Evolutionary conservation across 495 filamentous ascomycete species (phyloP), one percentile per base, ranked within the genome.

Genomic region (Podospora comata): DNA sequence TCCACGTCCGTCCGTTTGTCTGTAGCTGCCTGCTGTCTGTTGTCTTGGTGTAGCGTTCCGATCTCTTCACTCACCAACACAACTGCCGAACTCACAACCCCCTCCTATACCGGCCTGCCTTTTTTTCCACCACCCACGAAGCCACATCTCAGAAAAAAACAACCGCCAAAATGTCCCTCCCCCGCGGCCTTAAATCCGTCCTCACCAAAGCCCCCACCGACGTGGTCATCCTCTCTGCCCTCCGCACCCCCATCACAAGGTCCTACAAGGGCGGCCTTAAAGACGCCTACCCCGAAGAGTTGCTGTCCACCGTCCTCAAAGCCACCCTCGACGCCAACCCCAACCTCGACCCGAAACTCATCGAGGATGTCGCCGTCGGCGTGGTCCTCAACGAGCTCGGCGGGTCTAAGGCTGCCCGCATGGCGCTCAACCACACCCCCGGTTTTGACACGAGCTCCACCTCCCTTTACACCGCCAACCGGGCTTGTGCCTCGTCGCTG

Each of bases 361-460:
- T 97, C 69, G 83, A 94, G 72, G 94, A 97, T 71, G 88, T 97
- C 16, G 86, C 87, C 65, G 89, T 97, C 71, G 94, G 94, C 68
- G 92, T 92, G 62, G 94, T 97, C 18, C 86, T 97, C 54, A 90
- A 91, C 65, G 92, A 96, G 76, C 91, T 97, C 27, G 94, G 94
- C 65, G 93, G 93, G 66, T 88, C 87, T 65, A 97, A 97, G 82
- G 92, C 92, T 15, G 92, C 91, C 44, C 90, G 94, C 70, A 96
- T 96, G 93, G 92, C 92, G 56, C 85, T 92, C 72, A 90, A 92
- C 76, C 90, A 94, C 79, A 86, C 88, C 67, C 39, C 39, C 15
- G 92, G 92, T 44, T 91, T 90, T 76, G 30, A 39, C n/a, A 87
- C 92, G n/a, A 78, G 84, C 68, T 66, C 71, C 16, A 93, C 92